Base-by-base conservation (phyloP, 1,284 basidiomycete genomes). In the Ustilago sp. region DNA sequence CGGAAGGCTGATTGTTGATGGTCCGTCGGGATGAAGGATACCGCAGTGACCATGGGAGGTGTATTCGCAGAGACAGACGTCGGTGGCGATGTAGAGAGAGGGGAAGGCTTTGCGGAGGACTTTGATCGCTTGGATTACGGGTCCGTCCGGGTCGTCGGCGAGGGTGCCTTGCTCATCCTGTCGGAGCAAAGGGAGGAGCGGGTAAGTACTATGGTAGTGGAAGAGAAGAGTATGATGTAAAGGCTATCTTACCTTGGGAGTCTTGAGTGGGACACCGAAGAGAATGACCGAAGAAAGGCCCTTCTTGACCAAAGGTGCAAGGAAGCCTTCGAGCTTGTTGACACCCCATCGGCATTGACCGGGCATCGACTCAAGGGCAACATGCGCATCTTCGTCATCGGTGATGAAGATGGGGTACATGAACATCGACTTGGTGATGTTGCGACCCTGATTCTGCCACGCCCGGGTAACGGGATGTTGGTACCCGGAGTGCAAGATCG, bases 31-130 rank as follows among this genome's bases (percentile, higher is more conserved):
- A 77, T 92, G 87, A 34, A 96, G 90, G 68, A 94, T 86, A 34
- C 97, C 97, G 83, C 96, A 99, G 88, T 99, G 97, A 0, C 97
- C 97, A 85, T 99, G 95, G 56, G 93, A 93, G 12, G 97, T 98
- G 89, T 99, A 99, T 87, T 99, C 97, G 89, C 97, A 99, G n/a
- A 99, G 90, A 85, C 97, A 99, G 34, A 99, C 97, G 84, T 99
- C 97, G 82, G 91, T 91, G 0, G 94, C 93, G 79, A 99, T 92
- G 88, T 84, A 86, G 17, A 86, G 72, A 7, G 66, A 63, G 8
- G 97, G 96, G 88, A 92, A 99, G 66, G 93, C 89, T 9, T 87
- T 71, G 17, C 92, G 90, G 31, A 99, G 89, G 63, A 91, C 91
- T 80, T 91, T 90, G 81, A 98, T 92, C 13, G 94, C 95, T 61